These are phyloP conservation scores for Wallacemonas sp. DNA, from an alignment of 208 protist species.

Conservation along the genomic window DNA sequence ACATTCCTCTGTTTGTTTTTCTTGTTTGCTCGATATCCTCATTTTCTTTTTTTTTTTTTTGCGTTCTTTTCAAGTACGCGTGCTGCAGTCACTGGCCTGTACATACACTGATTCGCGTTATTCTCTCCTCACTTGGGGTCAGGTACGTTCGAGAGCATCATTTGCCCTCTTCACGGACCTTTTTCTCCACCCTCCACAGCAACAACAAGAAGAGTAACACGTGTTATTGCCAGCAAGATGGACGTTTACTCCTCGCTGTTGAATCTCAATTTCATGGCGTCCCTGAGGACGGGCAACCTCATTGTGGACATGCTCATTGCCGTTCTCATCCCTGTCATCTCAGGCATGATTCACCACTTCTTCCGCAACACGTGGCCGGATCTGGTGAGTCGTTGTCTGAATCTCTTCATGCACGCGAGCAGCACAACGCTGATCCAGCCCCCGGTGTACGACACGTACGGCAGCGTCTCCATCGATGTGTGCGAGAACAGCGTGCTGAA, in stretches of 20 bases:
- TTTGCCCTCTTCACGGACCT: not conserved
- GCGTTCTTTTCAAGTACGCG: slow-evolving; percentile 5
- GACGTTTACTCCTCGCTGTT: slow-evolving; percentile 75
- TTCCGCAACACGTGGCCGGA: slow-evolving; percentile 48
- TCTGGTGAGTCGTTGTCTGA: slow-evolving; percentile 22
- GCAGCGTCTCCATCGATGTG: slow-evolving; percentile 12
- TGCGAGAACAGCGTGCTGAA: slow-evolving; percentile 49
- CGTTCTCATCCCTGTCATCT: slow-evolving; percentile 72
- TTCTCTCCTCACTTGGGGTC: no score
- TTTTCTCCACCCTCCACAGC: not conserved
- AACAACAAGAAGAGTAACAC: not conserved
- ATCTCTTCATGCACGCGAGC: slow-evolving; percentile 12
- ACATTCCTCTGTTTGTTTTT: no score
- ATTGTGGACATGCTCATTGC: slow-evolving; percentile 82
- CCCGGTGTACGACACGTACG: slow-evolving; percentile 18
- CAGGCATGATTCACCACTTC: slow-evolving; percentile 37
- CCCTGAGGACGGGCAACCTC: slow-evolving; percentile 80
- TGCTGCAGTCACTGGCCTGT: no score
- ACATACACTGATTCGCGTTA: no score
- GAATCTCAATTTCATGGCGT: slow-evolving; percentile 89
- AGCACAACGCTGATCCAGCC: slow-evolving; percentile 13
- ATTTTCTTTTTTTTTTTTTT: slow-evolving; percentile 4
- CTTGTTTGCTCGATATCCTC: no score
- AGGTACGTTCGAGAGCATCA: not conserved
- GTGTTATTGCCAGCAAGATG: slow-evolving; percentile 28